Percentiles rank a stretch among this genome's conserved stretches.
phyloP scores from a whole-genome alignment of 176 grass and related monocot genomes.

The Oryza glaberrima region DNA sequence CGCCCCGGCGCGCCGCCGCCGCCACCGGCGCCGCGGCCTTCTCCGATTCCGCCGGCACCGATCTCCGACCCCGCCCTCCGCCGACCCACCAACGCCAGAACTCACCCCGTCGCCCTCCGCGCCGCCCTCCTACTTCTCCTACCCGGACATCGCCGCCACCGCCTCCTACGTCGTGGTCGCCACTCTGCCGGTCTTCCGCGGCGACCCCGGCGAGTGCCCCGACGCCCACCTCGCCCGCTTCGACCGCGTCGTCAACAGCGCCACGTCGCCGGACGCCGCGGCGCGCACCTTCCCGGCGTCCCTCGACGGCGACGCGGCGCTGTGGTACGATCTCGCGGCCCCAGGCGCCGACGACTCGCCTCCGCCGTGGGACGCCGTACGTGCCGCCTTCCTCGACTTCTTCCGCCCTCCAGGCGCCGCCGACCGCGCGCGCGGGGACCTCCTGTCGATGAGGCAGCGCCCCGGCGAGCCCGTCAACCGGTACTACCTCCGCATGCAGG shows the following conservation, averaged over 20 bases:
- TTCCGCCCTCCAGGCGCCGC: slow-evolving; percentile 51
- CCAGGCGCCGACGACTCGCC: background rate
- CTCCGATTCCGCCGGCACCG: background rate
- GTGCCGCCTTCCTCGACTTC: slow-evolving; percentile 60
- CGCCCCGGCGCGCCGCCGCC: slow-evolving; percentile 8
- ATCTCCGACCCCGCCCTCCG: slow-evolving; percentile 14
- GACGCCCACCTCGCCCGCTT: slow-evolving; percentile 57
- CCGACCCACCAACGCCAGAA: slow-evolving; percentile 23
- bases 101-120: background rate
- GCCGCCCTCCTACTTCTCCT: slow-evolving; percentile 14
- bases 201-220: slow-evolving; percentile 63
- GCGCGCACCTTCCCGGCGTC: slow-evolving; percentile 65
- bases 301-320: slow-evolving; percentile 62
- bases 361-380: slow-evolving; percentile 46
- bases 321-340: slow-evolving; percentile 52
- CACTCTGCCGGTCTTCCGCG: slow-evolving; percentile 60
- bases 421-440: slow-evolving; percentile 48
- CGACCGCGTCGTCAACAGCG: slow-evolving; percentile 58
- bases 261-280: slow-evolving; percentile 31
- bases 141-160: slow-evolving; percentile 7
- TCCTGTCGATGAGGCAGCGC: slow-evolving; percentile 50
- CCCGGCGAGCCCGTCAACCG: slow-evolving; percentile 47
- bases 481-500: slow-evolving; percentile 65
- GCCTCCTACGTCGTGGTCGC: slow-evolving; percentile 38
- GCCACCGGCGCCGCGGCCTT: background rate